Percentiles rank a stretch among this genome's conserved stretches.
These are phyloP conservation scores for Suhomyces emberorum DNA, from an alignment of 805 yeast species.

Conservation along the genomic window DNA sequence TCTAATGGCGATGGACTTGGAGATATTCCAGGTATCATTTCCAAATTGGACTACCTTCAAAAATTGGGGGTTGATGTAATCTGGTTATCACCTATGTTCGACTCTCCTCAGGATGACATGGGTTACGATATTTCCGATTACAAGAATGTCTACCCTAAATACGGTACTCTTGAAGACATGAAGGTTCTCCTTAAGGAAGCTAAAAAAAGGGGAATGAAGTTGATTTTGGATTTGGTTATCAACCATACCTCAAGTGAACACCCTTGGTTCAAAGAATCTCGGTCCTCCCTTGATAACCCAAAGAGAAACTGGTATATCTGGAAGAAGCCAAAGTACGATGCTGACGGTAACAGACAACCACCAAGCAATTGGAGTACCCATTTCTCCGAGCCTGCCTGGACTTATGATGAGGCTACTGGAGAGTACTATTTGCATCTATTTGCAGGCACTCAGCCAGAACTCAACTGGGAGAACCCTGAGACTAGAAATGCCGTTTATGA, in stretches of 20 bases:
- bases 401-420: conserved; percentile 48
- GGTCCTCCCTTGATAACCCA: conserved; percentile 47
- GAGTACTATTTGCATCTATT: conserved; percentile 55
- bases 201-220: conserved; percentile 48
- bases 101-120: conserved; percentile 60
- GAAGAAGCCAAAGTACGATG: conserved; percentile 47
- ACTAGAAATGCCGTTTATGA: conserved; percentile 40
- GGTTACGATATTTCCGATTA: conserved; percentile 60
- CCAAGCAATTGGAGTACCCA: conserved; percentile 56
- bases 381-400: conserved; percentile 59
- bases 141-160: conserved; percentile 48
- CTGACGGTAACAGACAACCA: conserved; percentile 47
- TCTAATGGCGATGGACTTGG: conserved; percentile 59
- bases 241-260: conserved; percentile 57
- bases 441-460: conserved; percentile 54
- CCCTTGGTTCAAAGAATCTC: conserved; percentile 55
- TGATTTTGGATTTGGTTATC: conserved; percentile 54
- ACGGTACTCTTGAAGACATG: conserved; percentile 54
- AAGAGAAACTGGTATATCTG: conserved; percentile 63
- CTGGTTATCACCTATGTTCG: conserved; percentile 58
- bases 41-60: conserved; percentile 49
- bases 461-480: conserved; percentile 56
- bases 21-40: conserved; percentile 53
- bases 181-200: conserved; percentile 45
- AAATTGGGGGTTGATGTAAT: conserved; percentile 49